Conservation (phyloP, 345 rosid species). For the Euphorbia peplus region DNA sequence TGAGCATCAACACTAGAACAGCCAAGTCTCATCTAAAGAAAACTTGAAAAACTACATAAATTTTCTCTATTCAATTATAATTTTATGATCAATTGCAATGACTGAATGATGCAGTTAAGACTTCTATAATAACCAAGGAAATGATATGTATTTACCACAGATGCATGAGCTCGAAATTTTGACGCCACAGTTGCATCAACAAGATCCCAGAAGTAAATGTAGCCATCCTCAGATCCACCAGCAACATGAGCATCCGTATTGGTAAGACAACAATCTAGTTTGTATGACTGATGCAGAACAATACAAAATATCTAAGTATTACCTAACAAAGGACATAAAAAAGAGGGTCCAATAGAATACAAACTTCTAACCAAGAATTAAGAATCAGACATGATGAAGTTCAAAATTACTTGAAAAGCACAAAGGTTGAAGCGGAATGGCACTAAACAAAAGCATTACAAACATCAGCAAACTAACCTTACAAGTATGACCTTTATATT, state of each 20-base stretch:
- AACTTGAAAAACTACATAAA: neutral
- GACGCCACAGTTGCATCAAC: slow-evolving; percentile 81
- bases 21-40: neutral
- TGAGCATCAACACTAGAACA: neutral
- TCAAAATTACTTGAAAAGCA: neutral
- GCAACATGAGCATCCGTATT: slow-evolving; percentile 79
- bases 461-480: slow-evolving; percentile 54
- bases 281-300: slow-evolving; percentile 64
- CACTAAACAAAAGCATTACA: neutral
- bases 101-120: neutral
- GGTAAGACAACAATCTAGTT: slow-evolving; percentile 90
- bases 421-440: neutral
- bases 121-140: neutral
- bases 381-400: neutral
- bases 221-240: slow-evolving; percentile 96
- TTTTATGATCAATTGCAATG: neutral
- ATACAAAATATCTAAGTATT: neutral
- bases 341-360: neutral
- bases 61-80: neutral
- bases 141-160: slow-evolving; percentile 58
- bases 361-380: neutral
- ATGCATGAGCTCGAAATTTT: slow-evolving; percentile 73
- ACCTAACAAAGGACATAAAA: neutral
- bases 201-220: slow-evolving; percentile 92
- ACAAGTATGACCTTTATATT: slow-evolving; percentile 85